Conservation (phyloP, 164 flowering plant species). For the Taxillus chinensis region DNA sequence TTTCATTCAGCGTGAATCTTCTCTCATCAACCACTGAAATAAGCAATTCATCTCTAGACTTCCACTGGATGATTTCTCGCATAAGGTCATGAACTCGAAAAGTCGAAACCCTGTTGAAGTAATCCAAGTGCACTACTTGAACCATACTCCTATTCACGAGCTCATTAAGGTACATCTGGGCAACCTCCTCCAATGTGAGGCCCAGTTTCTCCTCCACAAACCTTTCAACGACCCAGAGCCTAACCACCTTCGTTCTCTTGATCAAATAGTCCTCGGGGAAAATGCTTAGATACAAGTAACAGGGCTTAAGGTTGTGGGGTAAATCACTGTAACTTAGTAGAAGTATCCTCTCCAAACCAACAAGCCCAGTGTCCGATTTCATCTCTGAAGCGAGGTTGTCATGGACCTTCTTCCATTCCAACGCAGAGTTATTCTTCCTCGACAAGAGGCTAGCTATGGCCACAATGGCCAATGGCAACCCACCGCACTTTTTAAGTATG, state of each 20-base stretch:
- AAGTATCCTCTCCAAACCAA: constrained; percentile 9
- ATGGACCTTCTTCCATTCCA: constrained; percentile 16
- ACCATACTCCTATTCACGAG: constrained; percentile 21
- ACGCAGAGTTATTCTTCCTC: constrained; percentile 5
- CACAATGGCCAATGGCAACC: constrained; percentile 24
- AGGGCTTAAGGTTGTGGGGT: constrained; percentile 24
- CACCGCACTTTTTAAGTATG: constrained; percentile 13
- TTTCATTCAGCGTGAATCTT: background rate
- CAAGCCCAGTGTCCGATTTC: constrained; percentile 7
- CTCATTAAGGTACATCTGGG: constrained; percentile 23
- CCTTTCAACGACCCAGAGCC: constrained; percentile 23
- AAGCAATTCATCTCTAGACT: constrained; percentile 12
- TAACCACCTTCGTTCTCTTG: constrained; percentile 10
- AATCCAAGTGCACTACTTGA: constrained; percentile 8
- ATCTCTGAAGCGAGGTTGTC: constrained; percentile 12
- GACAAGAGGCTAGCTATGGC: constrained; percentile 15
- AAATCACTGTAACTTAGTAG: constrained; percentile 19
- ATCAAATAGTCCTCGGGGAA: constrained; percentile 23
- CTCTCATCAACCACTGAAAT: background rate
- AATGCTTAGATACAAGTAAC: constrained; percentile 22
- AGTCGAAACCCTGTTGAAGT: background rate
- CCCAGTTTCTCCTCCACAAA: constrained; percentile 14
- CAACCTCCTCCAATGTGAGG: constrained; percentile 15
- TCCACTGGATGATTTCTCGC: constrained; percentile 15
- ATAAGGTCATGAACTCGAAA: constrained; percentile 20